Conservation (phyloP, 805 yeast species). For the Metschnikowia cubensis region DNA sequence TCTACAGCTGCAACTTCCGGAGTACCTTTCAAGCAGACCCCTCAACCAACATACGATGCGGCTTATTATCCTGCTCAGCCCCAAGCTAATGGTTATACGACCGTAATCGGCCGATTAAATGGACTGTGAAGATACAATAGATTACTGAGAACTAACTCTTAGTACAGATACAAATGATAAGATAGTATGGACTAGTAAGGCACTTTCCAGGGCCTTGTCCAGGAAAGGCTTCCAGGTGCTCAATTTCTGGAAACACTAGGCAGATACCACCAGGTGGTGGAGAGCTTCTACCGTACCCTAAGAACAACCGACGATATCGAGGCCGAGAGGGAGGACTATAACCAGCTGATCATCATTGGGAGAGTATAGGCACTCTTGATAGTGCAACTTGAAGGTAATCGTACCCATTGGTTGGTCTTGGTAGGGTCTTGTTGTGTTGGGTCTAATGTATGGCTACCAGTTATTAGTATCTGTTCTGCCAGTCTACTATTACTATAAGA, state of each 20-base stretch:
- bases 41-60: slow-evolving; percentile 1
- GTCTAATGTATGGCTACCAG: no score
- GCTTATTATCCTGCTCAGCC: neutral
- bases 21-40: neutral
- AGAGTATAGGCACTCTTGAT: no score
- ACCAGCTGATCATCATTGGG: no score
- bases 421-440: no score
- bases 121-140: no score
- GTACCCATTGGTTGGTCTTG: no score
- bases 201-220: slow-evolving; percentile 62
- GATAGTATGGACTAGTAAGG: slow-evolving; percentile 21
- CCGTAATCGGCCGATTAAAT: no score
- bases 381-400: no score
- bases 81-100: neutral
- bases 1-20: neutral
- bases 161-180: no score
- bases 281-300: slow-evolving; percentile 26
- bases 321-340: neutral
- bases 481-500: no score
- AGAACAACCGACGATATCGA: slow-evolving; percentile 12
- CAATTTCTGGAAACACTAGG: slow-evolving; percentile 14
- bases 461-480: no score
- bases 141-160: no score
- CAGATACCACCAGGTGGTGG: slow-evolving; percentile 14
- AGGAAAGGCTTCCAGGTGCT: slow-evolving; percentile 19